Base-by-base conservation (phyloP, 257 asterid genomes). In the Rauvolfia tetraphylla region DNA sequence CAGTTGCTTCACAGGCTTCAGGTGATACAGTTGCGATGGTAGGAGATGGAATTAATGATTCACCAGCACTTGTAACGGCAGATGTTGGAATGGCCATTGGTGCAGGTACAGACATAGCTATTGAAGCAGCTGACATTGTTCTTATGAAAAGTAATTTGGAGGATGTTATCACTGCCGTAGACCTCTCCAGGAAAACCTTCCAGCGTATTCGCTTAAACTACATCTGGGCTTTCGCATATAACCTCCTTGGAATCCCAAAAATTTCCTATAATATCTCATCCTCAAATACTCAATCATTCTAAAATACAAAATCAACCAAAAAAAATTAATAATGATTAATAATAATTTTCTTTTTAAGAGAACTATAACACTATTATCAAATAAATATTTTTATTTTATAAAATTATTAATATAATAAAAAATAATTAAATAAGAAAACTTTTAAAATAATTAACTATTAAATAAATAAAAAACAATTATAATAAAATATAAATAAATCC, bases 51-150 rank as follows among this genome's bases (percentile, higher is more conserved):
- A 88, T 91, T 15, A 93, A 93, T 39, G 98, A 93, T 87, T 89
- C 98, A 14, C 98, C 97, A 0, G 98, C 97, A 5, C 95, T 93
- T 1, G 95, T 91, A 3, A 96, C 97, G 0, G 98, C 98, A 1
- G 88, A 93, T 63, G 95, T 87, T 0, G 98, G 98, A 66, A 86
- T 93, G 84, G 96, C 98, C 25, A 91, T 93, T 39, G 98, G 98
- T 7, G 97, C 96, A 0, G 98, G 98, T 33, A 93, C 98, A 5
- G 98, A 90, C 73, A 88, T 91, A 27, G 98, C 97, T 8, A 87
- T 91, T 1, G 98, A 93, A 85, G 97, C 98, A 39, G 97, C 98
- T 2, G 98, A 90, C 70, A 81, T 93, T 51, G 97, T 93, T 69
- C 88, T 93, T 41, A 90, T 93, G 97, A 91, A 78, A 83, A 93